A percentile compares a stretch with the other conserved stretches of the same genome.
phyloP scores from a whole-genome alignment of 306 rosid genomes.

The Begonia masoniana region DNA sequence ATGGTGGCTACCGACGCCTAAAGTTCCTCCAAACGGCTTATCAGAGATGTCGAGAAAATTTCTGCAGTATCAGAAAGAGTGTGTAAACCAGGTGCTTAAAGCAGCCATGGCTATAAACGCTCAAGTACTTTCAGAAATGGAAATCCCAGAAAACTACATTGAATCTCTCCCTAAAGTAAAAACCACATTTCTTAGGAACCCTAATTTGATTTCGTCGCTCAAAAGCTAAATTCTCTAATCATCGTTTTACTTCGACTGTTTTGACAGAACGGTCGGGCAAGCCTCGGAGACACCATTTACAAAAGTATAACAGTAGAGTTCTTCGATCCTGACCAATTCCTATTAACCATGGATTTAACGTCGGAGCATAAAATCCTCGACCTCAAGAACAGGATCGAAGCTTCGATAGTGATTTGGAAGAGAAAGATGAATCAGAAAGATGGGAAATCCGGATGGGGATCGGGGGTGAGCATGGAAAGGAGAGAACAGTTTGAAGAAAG shows the following conservation, averaged over 20 bases:
- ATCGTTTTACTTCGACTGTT: too few species aligned
- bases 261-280: constrained; percentile 82
- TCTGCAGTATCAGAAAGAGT: constrained; percentile 83
- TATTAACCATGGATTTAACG: constrained; percentile 61
- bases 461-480: constrained; percentile 84
- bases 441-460: constrained; percentile 79
- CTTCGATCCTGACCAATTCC: constrained; percentile 87
- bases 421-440: constrained; percentile 96
- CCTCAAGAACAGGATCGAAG: constrained; percentile 91
- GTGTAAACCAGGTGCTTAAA: constrained; percentile 95
- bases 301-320: constrained; percentile 72
- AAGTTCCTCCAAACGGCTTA: constrained; percentile 68
- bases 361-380: constrained; percentile 88
- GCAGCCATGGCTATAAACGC: constrained; percentile 99
- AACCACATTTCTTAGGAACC: not conserved
- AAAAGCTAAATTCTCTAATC: too few species aligned
- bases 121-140: constrained; percentile 85
- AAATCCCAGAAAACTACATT: constrained; percentile 84
- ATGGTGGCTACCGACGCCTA: constrained; percentile 94
- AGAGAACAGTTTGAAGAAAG: constrained; percentile 96
- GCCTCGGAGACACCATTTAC: constrained; percentile 81
- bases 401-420: constrained; percentile 93
- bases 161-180: constrained; percentile 89
- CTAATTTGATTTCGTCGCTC: too few species aligned
- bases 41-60: constrained; percentile 77